A percentile compares a stretch with the other conserved stretches of the same genome.
Evolutionary conservation across 495 filamentous ascomycete genomes (phyloP).

Genomic region (Penicillium argentinense): DNA sequence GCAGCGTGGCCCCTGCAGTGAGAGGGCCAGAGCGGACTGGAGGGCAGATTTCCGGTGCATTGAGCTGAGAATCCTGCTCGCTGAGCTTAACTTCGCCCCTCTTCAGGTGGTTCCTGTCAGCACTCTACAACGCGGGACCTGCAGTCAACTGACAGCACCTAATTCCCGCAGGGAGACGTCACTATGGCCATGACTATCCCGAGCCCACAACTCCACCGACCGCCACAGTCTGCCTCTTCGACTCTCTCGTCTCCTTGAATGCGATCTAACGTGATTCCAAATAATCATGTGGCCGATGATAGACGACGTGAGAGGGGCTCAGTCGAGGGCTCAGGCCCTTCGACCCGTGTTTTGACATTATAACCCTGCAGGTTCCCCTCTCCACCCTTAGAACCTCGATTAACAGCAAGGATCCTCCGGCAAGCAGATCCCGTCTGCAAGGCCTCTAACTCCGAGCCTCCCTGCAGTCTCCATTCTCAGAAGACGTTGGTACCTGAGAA

Average conservation of each 20-base stretch:
- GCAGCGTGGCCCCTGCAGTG: background rate
- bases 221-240: background rate
- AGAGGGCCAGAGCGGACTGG: background rate
- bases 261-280: background rate
- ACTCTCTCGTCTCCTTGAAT: background rate
- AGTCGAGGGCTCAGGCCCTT: conserved; percentile 11
- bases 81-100: background rate
- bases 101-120: background rate
- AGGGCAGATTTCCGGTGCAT: background rate
- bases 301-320: conserved; percentile 6
- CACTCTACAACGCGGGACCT: background rate
- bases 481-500: background rate
- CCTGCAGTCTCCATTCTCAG: too few species aligned
- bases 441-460: too few species aligned
- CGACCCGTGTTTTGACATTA: conserved; percentile 6
- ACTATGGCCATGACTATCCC: background rate
- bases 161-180: too few species aligned
- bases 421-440: conserved; percentile 1
- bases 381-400: conserved; percentile 4
- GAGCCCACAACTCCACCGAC: too few species aligned
- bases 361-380: conserved; percentile 9
- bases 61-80: background rate
- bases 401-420: conserved; percentile 12
- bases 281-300: conserved; percentile 9
- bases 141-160: background rate